A percentile compares a stretch with the other conserved stretches of the same genome.
Evolutionary conservation across 2,329 filamentous ascomycete species (phyloP).

Genomic region (Ceratocystis lukuohia): DNA sequence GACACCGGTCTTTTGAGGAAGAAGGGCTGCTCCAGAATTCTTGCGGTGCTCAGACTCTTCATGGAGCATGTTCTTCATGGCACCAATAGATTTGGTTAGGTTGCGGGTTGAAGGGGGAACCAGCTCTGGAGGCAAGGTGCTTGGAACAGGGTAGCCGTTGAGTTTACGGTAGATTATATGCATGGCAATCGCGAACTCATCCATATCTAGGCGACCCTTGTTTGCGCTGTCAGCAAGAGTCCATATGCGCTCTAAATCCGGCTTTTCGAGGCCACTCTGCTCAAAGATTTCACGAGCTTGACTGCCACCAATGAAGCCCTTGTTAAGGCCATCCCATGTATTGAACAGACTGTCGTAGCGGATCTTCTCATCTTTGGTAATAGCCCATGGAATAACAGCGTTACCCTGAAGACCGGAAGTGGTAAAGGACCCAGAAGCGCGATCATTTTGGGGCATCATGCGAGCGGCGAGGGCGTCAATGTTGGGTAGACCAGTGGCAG

Average conservation of each 20-base stretch:
- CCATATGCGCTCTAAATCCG: conserved; percentile 86
- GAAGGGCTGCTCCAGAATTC: conserved; percentile 73
- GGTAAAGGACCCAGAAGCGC: conserved; percentile 70
- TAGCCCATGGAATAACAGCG: conserved; percentile 93
- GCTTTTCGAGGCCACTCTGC: conserved; percentile 83
- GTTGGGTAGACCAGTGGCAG: conserved; percentile 76
- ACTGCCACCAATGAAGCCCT: conserved; percentile 81
- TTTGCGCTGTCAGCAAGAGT: conserved; percentile 88
- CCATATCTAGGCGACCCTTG: conserved; percentile 83
- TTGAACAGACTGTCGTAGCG: conserved; percentile 91
- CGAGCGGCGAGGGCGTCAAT: conserved; percentile 84
- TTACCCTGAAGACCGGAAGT: conserved; percentile 82
- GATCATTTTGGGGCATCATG: conserved; percentile 94
- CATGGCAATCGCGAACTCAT: conserved; percentile 98
- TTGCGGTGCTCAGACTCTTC: conserved; percentile 84
- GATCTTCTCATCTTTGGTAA: conserved; percentile 97
- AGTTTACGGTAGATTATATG: conserved; percentile 96
- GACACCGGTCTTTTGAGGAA: conserved; percentile 94
- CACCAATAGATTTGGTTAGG: conserved; percentile 81
- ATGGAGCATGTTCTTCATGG: conserved; percentile 77
- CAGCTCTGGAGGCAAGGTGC: conserved; percentile 75
- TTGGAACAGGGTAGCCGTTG: conserved; percentile 87
- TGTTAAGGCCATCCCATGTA: conserved; percentile 89
- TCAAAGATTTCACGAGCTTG: conserved; percentile 95
- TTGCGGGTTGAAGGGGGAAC: conserved; percentile 91